Evolutionary conservation across 495 filamentous ascomycete genomes (phyloP), one percentile per base, ranked within the genome.

Genomic region (Trichodelitschia bisporula): DNA sequence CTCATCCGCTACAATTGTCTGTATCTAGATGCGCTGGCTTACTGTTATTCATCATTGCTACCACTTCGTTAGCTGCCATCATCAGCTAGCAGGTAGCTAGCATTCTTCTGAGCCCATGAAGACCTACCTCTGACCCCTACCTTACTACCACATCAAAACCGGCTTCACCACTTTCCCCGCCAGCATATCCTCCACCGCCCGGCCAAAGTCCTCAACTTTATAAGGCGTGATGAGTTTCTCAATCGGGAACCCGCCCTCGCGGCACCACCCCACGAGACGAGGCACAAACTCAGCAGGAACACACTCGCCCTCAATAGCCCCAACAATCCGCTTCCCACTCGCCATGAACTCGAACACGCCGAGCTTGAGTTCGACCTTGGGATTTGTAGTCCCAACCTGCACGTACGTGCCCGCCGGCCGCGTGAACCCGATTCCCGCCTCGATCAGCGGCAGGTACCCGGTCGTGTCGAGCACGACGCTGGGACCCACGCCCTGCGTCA

Each of bases 201-300:
- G 11, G 9, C 13, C 30, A 18, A 32, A 19, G 14, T 29, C 33
- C 15, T 28, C 38, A 12, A 32, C 40, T 15, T 12, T 31, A 18
- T 36, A 39, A n/a, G 30, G 36, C 32, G 48, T 46, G 9, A 39
- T 33, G 9, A 50, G 12, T 25, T 43, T 44, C 19, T 48, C 42
- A n/a, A 50, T 14, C 4, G 45, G 45, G 15, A 50, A 40, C 33
- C 35, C 42, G 8, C 47, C 47, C 27, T 46, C 45, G 12, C 38
- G 32, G 23, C 42, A 48, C 44, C 42, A 46, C 34, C 43, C 12
- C n/a, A 48, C 42, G 33, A 50, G 26, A 24, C 25, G 23, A 14
- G 33, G 33, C 15, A 39, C 29, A 15, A 17, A 36, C 37, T 35
- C 28, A 13, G 21, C 15, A 15, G 32, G 32, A n/a, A 15, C 29